Conservation (phyloP, 2,329 filamentous ascomycete genomes). For the Arachnomyces sp. region DNA sequence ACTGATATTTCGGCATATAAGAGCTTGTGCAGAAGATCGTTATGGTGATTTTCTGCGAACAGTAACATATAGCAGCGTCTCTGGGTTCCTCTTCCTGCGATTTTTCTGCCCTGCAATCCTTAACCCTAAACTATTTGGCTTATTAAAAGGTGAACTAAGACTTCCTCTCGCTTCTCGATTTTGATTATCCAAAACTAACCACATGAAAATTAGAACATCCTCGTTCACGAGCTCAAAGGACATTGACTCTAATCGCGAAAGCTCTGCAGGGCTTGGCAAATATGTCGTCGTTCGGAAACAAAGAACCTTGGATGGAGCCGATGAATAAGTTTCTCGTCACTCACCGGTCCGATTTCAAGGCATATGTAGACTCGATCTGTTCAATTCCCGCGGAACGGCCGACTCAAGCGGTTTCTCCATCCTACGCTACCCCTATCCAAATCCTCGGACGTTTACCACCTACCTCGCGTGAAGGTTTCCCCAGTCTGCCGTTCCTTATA, state of each 20-base stretch:
- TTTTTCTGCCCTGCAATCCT: slow-evolving; percentile 96
- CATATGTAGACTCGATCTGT: slow-evolving; percentile 81
- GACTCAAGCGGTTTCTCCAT: slow-evolving; percentile 62
- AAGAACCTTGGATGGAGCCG: slow-evolving; percentile 98
- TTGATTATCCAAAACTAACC: slow-evolving; percentile 14
- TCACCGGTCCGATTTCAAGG: slow-evolving; percentile 72
- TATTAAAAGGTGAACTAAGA: slow-evolving; percentile 57
- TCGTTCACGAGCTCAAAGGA: slow-evolving; percentile 72
- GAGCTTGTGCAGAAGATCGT: slow-evolving; percentile 85
- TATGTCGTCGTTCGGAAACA: slow-evolving; percentile 82
- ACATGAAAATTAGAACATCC: slow-evolving; percentile 60
- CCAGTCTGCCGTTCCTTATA: slow-evolving; percentile 84
- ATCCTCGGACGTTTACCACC: slow-evolving; percentile 77
- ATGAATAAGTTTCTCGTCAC: slow-evolving; percentile 83
- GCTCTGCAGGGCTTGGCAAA: slow-evolving; percentile 86
- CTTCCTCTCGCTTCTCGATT: background rate
- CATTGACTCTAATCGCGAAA: slow-evolving; percentile 86
- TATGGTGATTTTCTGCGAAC: slow-evolving; percentile 89
- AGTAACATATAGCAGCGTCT: slow-evolving; percentile 88
- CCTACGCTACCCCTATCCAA: slow-evolving; percentile 86
- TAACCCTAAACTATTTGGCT: slow-evolving; percentile 86
- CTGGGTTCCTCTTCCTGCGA: slow-evolving; percentile 85
- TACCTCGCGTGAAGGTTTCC: slow-evolving; percentile 82
- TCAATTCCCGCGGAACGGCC: slow-evolving; percentile 66
- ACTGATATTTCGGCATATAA: slow-evolving; percentile 80